These are phyloP conservation scores for Phalaenopsis aphrodite DNA, from an alignment of 106 monocot species.

Conservation along the genomic window DNA sequence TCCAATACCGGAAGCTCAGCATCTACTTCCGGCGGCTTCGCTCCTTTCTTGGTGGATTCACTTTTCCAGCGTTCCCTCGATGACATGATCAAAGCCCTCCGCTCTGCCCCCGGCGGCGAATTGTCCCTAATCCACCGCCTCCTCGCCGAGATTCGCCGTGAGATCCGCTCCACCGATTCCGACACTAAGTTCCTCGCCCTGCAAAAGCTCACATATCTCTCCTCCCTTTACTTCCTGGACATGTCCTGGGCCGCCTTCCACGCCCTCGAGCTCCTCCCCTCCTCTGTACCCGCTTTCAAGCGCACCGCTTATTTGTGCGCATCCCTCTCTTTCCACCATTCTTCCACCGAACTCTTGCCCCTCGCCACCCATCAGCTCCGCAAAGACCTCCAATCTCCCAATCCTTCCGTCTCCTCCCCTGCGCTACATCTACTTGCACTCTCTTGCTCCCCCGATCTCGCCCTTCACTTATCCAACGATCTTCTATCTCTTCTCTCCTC, in stretches of 20 bases:
- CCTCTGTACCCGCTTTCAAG: conserved; percentile 35
- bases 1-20: background rate
- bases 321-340: conserved; percentile 53
- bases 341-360: conserved; percentile 52
- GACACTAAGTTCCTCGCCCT: conserved; percentile 58
- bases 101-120: conserved; percentile 26
- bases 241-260: conserved; percentile 51
- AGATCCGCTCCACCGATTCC: conserved; percentile 61
- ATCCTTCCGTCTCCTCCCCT: conserved; percentile 18
- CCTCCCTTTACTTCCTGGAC: conserved; percentile 55
- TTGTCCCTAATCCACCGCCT: conserved; percentile 36
- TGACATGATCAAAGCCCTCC: conserved; percentile 74
- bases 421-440: conserved; percentile 44
- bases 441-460: conserved; percentile 36
- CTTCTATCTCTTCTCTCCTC: conserved; percentile 28
- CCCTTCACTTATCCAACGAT: conserved; percentile 36
- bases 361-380: conserved; percentile 81
- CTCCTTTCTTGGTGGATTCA: conserved; percentile 48
- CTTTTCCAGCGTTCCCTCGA: conserved; percentile 81
- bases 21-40: conserved; percentile 14
- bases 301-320: conserved; percentile 58
- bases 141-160: conserved; percentile 68
- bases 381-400: conserved; percentile 54
- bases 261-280: conserved; percentile 69
- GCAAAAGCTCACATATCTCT: conserved; percentile 81